Base-by-base conservation (phyloP, 73 alveolate species). In the Stentor roeselii region DNA sequence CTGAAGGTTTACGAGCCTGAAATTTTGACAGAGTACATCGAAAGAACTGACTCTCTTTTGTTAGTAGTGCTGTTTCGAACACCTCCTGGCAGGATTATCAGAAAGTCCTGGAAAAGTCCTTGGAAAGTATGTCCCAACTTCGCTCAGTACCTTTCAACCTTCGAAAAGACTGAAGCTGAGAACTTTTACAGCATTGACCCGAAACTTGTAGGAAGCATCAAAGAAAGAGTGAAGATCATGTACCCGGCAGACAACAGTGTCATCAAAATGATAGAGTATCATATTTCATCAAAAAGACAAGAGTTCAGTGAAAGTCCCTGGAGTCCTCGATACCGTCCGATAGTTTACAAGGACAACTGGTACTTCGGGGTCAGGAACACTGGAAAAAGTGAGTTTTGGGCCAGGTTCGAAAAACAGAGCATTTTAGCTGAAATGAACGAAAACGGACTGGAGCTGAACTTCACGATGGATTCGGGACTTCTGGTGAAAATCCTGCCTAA, bases 171-270 rank as follows among this genome's bases (percentile, higher is more conserved):
- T 60, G 75, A 75, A 36, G 58, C 59, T 75, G 34, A 42, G 3
- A 86, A 75, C 14, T 67, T 93, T 21, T 84, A 82, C 75, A 92
- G 85, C 60, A 92, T 95, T 32, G 96, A 92, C 82, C 92, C 92
- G 59, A 42, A 76, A 38, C 87, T 87, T 67, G 96, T 88, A 30
- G 97, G 98, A 42, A 82, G 84, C 75, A 87, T 90, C 60, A 86
- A 88, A 41, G 92, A 88, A 82, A 88, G 92, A 37, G 75, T 86
- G 4, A 95, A 95, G 85, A 87, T 82, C 76, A 90, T 95, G 96
- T 95, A 86, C 82, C 98, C 98, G 41, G 88, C 94, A 14, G 98
- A 95, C 77, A 92, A 95, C 85, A 90, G 96, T 0, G 87, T 95
- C 3, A 89, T 89, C 11, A 82, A 80, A 60, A 86, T 89, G 61